Evolutionary conservation across 345 rosid genomes (phyloP), one percentile per base, ranked within the genome.

Genomic region (Gossypium stocksii): DNA sequence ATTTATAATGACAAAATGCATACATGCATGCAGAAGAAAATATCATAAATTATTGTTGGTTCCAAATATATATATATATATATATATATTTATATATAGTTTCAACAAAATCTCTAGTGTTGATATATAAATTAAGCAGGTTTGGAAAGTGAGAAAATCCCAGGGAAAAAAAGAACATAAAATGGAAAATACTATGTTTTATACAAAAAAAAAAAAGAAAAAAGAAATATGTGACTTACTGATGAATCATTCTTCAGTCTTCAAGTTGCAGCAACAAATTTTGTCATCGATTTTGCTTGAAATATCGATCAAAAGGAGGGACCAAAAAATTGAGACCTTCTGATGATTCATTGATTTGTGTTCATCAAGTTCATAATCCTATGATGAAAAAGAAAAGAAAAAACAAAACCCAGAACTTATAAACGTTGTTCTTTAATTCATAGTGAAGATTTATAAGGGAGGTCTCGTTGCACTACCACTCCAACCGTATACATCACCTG

Each of bases 401-500:
- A 34, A 34, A 34, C 38, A 34, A 34, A 34, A 34, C 15, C 19
- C 22, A 51, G 51, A 51, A 38, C 68, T 14, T 38, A 63, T n/a
- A n/a, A 38, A n/a, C 14, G 49, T 11, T 45, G 14, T 9, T 45
- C 49, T 45, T 45, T 9, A 14, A 54, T 54, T 54, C 59, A 54
- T 54, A 10, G 59, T 54, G 59, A 19, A 54, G 22, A n/a, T 54
- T 89, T 34, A 89, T 78, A 89, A 89, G 22, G 85, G 77, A 25
- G 88, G 85, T 83, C 91, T 83, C 27, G 82, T 46, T 7, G 82
- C 76, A 17, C 77, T 76, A 19, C 83, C 77, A 67, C 67, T 76
- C 85, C 87, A 79, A 69, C 90, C 88, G 62, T 82, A 88, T 10
- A 70, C 83, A 60, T 85, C 86, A 8, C 88, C 85, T 11, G 87